phyloP scores from a whole-genome alignment of 192 early-diverging fungal genomes.

The Coemansia sp. region DNA sequence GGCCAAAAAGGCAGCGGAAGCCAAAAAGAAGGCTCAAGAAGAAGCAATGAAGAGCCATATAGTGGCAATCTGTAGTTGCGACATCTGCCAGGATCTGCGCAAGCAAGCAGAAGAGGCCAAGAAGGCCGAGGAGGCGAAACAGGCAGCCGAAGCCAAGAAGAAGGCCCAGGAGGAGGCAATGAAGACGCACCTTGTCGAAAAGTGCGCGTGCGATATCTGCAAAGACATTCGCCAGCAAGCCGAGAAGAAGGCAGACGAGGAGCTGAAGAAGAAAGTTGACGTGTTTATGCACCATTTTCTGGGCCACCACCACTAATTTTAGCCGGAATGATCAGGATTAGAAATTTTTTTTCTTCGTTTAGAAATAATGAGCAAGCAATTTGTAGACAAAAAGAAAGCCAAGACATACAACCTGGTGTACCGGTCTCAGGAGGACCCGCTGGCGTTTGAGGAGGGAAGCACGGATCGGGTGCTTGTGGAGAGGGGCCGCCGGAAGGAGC shows the following conservation, averaged over 20 bases:
- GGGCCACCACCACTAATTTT: too few species aligned
- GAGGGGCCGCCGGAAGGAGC: slow-evolving; percentile 24
- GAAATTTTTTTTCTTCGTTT: not conserved
- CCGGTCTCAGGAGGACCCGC: slow-evolving; percentile 92
- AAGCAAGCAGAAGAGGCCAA: not conserved
- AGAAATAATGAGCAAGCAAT: slow-evolving; percentile 53
- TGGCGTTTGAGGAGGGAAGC: slow-evolving; percentile 76
- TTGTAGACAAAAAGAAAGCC: slow-evolving; percentile 85
- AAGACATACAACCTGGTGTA: slow-evolving; percentile 90
- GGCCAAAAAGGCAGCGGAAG: slow-evolving; percentile 14
- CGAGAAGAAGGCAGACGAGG: slow-evolving; percentile 16
- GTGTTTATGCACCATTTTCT: slow-evolving; percentile 18
- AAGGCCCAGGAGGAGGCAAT: slow-evolving; percentile 16
- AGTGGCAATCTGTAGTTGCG: slow-evolving; percentile 7
- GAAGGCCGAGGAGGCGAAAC: slow-evolving; percentile 9
- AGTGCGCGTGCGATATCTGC: slow-evolving; percentile 29
- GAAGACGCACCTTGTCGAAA: slow-evolving; percentile 22
- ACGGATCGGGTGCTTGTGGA: slow-evolving; percentile 75
- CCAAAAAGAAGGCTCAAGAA: slow-evolving; percentile 17
- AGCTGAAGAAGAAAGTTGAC: slow-evolving; percentile 10
- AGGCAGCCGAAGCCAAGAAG: slow-evolving; percentile 17
- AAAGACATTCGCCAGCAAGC: slow-evolving; percentile 7
- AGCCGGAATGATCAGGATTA: too few species aligned
- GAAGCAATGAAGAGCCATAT: slow-evolving; percentile 6
- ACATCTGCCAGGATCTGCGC: slow-evolving; percentile 1